Percentiles rank a stretch among this genome's conserved stretches.
These are phyloP conservation scores for Dichotomocladium elegans DNA, from an alignment of 371 early-diverging fungal species.

Conservation along the genomic window DNA sequence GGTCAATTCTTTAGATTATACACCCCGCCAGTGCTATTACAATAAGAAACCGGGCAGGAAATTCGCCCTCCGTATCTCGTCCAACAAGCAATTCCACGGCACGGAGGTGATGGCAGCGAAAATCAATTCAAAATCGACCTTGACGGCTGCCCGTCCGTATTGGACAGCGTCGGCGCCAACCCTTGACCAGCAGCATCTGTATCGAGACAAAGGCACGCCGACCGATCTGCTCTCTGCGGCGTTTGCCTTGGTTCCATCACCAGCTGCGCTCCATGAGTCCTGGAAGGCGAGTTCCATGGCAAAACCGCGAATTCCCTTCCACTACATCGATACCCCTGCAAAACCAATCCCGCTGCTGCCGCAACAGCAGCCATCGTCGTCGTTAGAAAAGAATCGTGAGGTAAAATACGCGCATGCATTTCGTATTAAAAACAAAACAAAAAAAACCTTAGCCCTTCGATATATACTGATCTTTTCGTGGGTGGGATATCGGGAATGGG, in stretches of 20 bases:
- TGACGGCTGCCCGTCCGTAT: neutral
- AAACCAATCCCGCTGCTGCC: too few relatives aligned
- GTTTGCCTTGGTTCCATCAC: slow-evolving; percentile 26
- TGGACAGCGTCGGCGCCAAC: neutral
- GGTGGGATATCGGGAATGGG: too few relatives aligned
- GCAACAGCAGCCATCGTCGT: too few relatives aligned
- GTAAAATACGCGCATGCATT: too few relatives aligned
- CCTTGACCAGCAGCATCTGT: neutral
- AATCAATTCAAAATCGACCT: neutral
- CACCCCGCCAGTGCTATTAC: slow-evolving; percentile 8
- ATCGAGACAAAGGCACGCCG: neutral
- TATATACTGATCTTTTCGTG: too few relatives aligned
- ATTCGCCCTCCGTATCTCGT: slow-evolving; percentile 11
- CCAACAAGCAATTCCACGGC: slow-evolving; percentile 5
- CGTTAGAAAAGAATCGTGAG: too few relatives aligned
- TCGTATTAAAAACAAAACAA: too few relatives aligned
- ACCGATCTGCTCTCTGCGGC: slow-evolving; percentile 37
- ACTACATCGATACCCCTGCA: too few relatives aligned
- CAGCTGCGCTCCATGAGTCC: slow-evolving; percentile 11
- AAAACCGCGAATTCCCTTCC: too few relatives aligned
- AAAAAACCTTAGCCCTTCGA: too few relatives aligned
- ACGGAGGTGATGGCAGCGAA: slow-evolving; percentile 3
- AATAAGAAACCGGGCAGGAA: slow-evolving; percentile 7
- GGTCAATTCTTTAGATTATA: too few relatives aligned
- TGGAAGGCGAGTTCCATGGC: too few relatives aligned